Conservation (phyloP, 441 rosid species). For the Macaranga tanarius region DNA sequence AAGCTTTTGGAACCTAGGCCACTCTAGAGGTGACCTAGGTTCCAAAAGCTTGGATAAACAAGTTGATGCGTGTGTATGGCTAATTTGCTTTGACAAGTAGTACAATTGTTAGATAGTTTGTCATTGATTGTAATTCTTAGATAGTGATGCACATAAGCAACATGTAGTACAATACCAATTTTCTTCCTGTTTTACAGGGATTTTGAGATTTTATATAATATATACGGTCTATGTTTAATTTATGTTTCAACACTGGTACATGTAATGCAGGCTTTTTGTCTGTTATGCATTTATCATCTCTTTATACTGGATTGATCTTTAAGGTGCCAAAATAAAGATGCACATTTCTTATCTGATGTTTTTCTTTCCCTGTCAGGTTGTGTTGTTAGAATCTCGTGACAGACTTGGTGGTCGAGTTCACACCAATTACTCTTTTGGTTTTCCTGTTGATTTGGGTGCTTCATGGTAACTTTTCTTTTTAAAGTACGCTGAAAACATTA, state of each 20-base stretch:
- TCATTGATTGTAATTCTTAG: too few relatives aligned
- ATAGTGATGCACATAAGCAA: neutral
- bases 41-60: too few relatives aligned
- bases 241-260: neutral
- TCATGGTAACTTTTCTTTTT: slow-evolving; percentile 59
- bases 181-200: neutral
- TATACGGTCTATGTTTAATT: neutral
- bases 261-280: neutral
- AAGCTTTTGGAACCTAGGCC: too few relatives aligned
- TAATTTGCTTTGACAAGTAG: too few relatives aligned
- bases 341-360: neutral
- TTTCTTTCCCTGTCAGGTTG: slow-evolving; percentile 49
- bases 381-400: slow-evolving; percentile 81
- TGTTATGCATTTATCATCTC: neutral
- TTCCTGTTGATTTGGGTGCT: slow-evolving; percentile 94
- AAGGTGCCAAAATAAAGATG: neutral
- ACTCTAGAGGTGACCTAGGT: too few relatives aligned
- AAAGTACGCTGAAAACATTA: neutral
- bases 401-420: slow-evolving; percentile 89
- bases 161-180: neutral
- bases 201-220: neutral
- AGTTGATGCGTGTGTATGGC: too few relatives aligned
- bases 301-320: neutral
- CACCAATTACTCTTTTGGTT: slow-evolving; percentile 86
- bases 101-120: neutral